Base-by-base conservation (phyloP, 192 early-diverging fungal species). In the Entophlyctis luteolus region DNA sequence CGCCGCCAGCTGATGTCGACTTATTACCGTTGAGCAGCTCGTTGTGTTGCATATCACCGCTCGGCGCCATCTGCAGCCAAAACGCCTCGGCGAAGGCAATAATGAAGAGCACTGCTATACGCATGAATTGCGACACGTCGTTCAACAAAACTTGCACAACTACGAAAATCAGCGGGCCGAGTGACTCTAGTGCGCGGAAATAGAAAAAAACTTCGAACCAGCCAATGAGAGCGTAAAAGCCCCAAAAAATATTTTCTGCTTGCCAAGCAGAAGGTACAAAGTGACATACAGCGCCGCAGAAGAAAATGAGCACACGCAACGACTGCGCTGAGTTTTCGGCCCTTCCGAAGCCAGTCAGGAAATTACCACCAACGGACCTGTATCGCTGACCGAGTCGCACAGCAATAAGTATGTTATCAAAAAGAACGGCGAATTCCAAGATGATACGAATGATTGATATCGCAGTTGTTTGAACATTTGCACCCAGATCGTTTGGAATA, bases 31-130 rank as follows among this genome's bases (percentile, higher is more conserved):
- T 32, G 16, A 32, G 33, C 22, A 56, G 8, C 8, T 32, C 23
- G 0, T 27, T 6, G 27, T 48, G 10, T n/a, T 31, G 18, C 1
- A 23, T 35, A 42, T 63, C 47, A 4, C 53, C 65, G 8, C n/a
- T 55, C 29, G 62, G 62, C 2, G 14, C 62, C 62, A 63, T 49
- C 46, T 63, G 62, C 4, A 63, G 18, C 62, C 62, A 63, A 27
- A 63, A 46, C 16, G 48, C 62, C 33, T 63, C 46, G 2, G 47
- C 62, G 31, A 63, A 63, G 8, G 62, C 62, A 29, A 63, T 10
- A 32, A 63, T 18, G 32, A 63, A 63, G 4, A 63, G 12, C 14
- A 20, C n/a, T 4, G 62, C 45, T 0, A 63, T 16, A 2, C n/a
- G 14, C 25, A 63, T 8, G 48, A 63, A 63, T 16, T 50, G 38